Evolutionary conservation across 345 rosid species (phyloP), one percentile per base, ranked within the genome.

Genomic region (Jatropha curcas): DNA sequence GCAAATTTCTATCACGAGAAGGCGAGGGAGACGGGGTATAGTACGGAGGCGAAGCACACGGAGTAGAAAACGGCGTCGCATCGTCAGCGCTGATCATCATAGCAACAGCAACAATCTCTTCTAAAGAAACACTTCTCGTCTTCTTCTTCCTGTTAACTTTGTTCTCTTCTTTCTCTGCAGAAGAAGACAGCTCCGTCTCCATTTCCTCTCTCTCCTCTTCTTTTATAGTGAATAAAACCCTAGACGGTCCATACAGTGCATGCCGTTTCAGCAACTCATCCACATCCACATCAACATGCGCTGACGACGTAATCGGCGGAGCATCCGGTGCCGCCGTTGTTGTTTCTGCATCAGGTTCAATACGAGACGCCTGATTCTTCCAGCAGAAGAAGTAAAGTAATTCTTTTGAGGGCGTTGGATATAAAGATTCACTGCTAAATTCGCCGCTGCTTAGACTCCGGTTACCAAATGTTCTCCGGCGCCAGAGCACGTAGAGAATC

Each of bases 351-450:
- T 61, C 66, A 9, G 92, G 86, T 68, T 86, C 89, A 31, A 93
- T 67, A 35, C 87, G 85, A 51, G 59, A 45, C 62, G 79, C 73
- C 72, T 86, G 86, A 73, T 80, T 85, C 75, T 82, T 91, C 76
- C 90, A 86, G 74, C 89, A 86, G 84, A 87, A 93, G 81, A 88
- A 87, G 88, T 89, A 89, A 9, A 88, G 89, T 20, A 89, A 87
- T 79, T 93, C 97, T 78, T 89, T 93, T 1, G 93, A 87, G 3
- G 89, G 88, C 63, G 81, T 67, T 34, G 68, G n/a, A 60, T 71
- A 66, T 37, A 69, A 62, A 1, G 75, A 63, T 37, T 41, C 64
- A 22, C 55, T 20, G 4, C 59, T 24, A 16, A 70, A 64, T 0
- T 63, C 75, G 14, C 68, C 74, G 9, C 62, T 72, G 34, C 65